A percentile compares a stretch with the other conserved stretches of the same genome.
phyloP scores from a whole-genome alignment of 768 basidiomycete species.

The Mycena sanguinolenta region DNA sequence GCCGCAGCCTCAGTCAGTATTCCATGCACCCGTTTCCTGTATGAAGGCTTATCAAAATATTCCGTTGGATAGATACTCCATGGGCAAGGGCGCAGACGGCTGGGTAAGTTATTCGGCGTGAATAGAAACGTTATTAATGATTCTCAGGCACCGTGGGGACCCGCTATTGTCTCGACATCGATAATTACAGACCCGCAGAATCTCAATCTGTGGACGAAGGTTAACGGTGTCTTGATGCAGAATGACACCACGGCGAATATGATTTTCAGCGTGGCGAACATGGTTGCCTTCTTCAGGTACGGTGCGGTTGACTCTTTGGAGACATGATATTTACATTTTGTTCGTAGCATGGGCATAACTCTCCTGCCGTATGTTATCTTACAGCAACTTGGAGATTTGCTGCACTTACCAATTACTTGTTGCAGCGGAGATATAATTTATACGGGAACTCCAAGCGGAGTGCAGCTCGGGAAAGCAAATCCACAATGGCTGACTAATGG shows the following conservation, averaged over 20 bases:
- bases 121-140: constrained; percentile 15
- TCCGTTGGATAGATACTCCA: constrained; percentile 51
- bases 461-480: constrained; percentile 49
- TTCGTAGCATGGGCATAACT: constrained; percentile 61
- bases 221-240: constrained; percentile 54
- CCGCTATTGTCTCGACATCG: background rate
- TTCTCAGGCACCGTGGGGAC: background rate
- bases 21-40: no score
- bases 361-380: constrained; percentile 43
- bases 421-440: no score
- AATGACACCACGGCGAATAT: constrained; percentile 57
- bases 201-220: constrained; percentile 57
- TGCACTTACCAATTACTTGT: constrained; percentile 7
- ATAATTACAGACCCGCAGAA: constrained; percentile 53
- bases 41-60: no score
- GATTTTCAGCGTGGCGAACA: constrained; percentile 56
- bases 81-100: constrained; percentile 59
- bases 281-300: constrained; percentile 42
- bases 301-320: no score
- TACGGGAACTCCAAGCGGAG: constrained; percentile 48
- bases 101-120: constrained; percentile 41
- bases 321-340: no score
- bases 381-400: no score
- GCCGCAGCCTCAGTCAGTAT: constrained; percentile 51
- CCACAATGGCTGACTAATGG: constrained; percentile 53